These are phyloP conservation scores for Mycosphaerella sp. DNA, from an alignment of 2,329 filamentous ascomycete genomes.

Conservation along the genomic window DNA sequence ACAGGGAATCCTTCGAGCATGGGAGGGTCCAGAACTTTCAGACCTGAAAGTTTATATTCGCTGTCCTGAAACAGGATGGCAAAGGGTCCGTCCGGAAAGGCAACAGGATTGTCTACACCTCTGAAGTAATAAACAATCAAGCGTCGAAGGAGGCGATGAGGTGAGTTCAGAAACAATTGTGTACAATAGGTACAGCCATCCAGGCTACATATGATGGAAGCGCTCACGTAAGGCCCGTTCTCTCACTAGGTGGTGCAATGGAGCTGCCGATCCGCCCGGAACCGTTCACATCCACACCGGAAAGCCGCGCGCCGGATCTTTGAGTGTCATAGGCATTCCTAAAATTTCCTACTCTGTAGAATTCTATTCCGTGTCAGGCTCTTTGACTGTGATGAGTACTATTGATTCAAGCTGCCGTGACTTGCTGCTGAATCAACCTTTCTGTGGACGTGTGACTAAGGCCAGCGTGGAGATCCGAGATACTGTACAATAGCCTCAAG, in stretches of 20 bases:
- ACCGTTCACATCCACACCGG: neutral
- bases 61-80: neutral
- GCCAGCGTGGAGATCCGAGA: too few species aligned
- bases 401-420: too few species aligned
- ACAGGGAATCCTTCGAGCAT: neutral
- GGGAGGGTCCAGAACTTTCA: neutral
- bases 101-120: neutral
- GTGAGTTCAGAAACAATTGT: neutral
- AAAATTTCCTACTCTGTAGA: too few species aligned
- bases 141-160: neutral
- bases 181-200: neutral
- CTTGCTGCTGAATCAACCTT: too few species aligned
- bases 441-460: too few species aligned
- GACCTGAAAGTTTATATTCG: neutral
- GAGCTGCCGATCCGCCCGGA: neutral
- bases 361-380: too few species aligned
- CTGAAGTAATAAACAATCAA: neutral
- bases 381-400: too few species aligned
- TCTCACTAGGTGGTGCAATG: too few species aligned
- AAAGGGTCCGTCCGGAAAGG: neutral
- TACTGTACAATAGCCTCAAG: too few species aligned
- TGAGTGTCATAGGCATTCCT: too few species aligned
- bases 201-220: too few species aligned
- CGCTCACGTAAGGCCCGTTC: too few species aligned
- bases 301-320: neutral